These are phyloP conservation scores for Tympanopsis confertula DNA, from an alignment of 2,329 filamentous ascomycete species.

Conservation along the genomic window DNA sequence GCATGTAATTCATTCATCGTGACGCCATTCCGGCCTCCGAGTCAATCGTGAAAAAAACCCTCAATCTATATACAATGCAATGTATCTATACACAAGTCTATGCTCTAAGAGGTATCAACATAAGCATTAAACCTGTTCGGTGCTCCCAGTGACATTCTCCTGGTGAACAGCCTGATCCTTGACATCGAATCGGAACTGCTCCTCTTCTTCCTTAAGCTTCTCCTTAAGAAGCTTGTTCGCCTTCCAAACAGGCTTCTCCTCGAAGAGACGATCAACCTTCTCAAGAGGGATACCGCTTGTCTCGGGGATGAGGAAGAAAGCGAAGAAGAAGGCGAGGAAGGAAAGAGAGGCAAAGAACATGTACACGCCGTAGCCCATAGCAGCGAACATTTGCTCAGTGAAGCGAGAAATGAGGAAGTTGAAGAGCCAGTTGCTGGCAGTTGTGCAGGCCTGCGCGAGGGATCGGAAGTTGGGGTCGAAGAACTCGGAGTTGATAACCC, in stretches of 20 bases:
- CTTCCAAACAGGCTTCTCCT: slow-evolving; percentile 10
- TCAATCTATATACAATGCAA: no score
- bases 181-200: background rate
- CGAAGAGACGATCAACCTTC: slow-evolving; percentile 35
- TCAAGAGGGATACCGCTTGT: slow-evolving; percentile 40
- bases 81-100: no score
- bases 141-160: no score
- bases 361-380: slow-evolving; percentile 36
- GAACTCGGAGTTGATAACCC: slow-evolving; percentile 51
- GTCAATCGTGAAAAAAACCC: no score
- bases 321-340: slow-evolving; percentile 31
- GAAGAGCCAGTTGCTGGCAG: slow-evolving; percentile 42
- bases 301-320: slow-evolving; percentile 38
- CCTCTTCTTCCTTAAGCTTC: background rate
- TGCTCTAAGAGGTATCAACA: no score
- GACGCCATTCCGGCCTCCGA: no score
- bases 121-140: no score
- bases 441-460: slow-evolving; percentile 46
- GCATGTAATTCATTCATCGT: no score
- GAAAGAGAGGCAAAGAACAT: slow-evolving; percentile 42
- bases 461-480: slow-evolving; percentile 45
- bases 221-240: background rate
- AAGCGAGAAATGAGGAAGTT: slow-evolving; percentile 44
- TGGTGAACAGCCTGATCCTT: background rate
- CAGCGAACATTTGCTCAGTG: slow-evolving; percentile 35